A percentile compares a stretch with the other conserved stretches of the same genome.
These are phyloP conservation scores for Vigna hirtella DNA, from an alignment of 306 rosid genomes.

Conservation along the genomic window DNA sequence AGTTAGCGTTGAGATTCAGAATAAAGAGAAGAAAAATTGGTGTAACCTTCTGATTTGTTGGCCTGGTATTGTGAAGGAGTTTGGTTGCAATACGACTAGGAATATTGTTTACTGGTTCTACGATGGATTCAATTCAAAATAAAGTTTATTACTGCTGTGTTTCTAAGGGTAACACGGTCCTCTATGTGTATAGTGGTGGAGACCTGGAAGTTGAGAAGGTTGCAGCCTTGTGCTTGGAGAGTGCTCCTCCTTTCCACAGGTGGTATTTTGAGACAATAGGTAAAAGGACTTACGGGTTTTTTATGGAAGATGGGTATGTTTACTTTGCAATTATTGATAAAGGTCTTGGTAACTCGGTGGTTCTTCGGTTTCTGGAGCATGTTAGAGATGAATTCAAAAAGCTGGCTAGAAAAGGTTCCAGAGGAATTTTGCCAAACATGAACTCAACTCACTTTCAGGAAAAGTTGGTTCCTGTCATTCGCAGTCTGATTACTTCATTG, in stretches of 20 bases:
- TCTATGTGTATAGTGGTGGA: slow-evolving; percentile 64
- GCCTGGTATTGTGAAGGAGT: slow-evolving; percentile 36
- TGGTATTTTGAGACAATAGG: slow-evolving; percentile 84
- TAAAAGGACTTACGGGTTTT: slow-evolving; percentile 72
- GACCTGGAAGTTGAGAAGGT: slow-evolving; percentile 63
- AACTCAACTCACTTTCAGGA: slow-evolving; percentile 66
- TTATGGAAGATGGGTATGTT: slow-evolving; percentile 75
- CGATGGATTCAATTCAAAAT: slow-evolving; percentile 68
- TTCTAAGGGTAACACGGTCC: slow-evolving; percentile 61
- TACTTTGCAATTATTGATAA: slow-evolving; percentile 74
- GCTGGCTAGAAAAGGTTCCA: slow-evolving; percentile 64
- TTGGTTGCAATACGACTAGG: slow-evolving; percentile 34
- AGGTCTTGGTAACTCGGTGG: slow-evolving; percentile 61
- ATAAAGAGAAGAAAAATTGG: slow-evolving; percentile 24
- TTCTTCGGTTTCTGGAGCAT: slow-evolving; percentile 77
- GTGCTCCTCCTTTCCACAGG: slow-evolving; percentile 70
- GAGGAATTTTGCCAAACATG: slow-evolving; percentile 67
- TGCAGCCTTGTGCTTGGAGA: slow-evolving; percentile 74
- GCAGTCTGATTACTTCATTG: slow-evolving; percentile 66
- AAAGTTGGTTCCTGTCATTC: slow-evolving; percentile 73
- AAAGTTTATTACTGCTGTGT: slow-evolving; percentile 80
- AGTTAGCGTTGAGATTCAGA: slow-evolving; percentile 32
- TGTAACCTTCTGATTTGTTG: slow-evolving; percentile 24
- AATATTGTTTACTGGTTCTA: slow-evolving; percentile 20
- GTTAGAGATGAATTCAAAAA: slow-evolving; percentile 79